A percentile compares a stretch with the other conserved stretches of the same genome.
phyloP scores from a whole-genome alignment of 2,329 filamentous ascomycete species.

The Cladosporium austrohemisphaericum region DNA sequence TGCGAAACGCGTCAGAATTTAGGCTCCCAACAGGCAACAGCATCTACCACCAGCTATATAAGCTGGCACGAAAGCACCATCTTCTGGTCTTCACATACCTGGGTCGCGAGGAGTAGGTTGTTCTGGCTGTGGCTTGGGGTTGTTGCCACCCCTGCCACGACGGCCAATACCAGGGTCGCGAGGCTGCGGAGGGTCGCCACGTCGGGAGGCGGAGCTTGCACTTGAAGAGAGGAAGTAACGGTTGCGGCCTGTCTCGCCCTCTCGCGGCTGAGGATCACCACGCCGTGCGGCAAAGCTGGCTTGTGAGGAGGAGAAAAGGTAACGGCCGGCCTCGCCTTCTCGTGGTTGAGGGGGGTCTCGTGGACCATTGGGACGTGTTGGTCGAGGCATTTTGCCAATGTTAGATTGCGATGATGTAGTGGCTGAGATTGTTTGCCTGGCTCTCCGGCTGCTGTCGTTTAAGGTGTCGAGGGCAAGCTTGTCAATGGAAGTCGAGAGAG shows the following conservation, averaged over 20 bases:
- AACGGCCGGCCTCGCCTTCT: constrained; percentile 5
- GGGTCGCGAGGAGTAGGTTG: constrained; percentile 20
- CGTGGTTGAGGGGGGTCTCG: constrained; percentile 1
- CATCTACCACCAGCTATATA: background rate
- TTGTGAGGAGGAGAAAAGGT: background rate
- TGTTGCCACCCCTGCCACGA: background rate
- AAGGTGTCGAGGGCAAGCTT: too few relatives aligned
- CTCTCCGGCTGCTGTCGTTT: too few relatives aligned
- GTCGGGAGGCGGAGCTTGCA: background rate
- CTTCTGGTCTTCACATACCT: constrained; percentile 3
- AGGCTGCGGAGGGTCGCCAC: constrained; percentile 14
- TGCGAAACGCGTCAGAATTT: constrained; percentile 3
- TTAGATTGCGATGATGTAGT: too few relatives aligned
- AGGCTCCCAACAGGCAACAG: constrained; percentile 6
- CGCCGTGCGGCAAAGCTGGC: background rate
- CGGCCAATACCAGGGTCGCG: constrained; percentile 16
- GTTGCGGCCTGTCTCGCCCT: background rate
- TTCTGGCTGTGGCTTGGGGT: constrained; percentile 1
- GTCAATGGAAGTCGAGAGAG: too few relatives aligned
- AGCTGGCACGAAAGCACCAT: background rate
- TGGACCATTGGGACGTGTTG: constrained; percentile 1
- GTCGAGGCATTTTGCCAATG: too few relatives aligned
- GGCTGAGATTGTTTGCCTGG: too few relatives aligned
- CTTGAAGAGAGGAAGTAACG: background rate
- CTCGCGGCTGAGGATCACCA: background rate